Conservation (phyloP, 23 red algal genomes). For the Cyanidiococcus yangmingshanensis region DNA sequence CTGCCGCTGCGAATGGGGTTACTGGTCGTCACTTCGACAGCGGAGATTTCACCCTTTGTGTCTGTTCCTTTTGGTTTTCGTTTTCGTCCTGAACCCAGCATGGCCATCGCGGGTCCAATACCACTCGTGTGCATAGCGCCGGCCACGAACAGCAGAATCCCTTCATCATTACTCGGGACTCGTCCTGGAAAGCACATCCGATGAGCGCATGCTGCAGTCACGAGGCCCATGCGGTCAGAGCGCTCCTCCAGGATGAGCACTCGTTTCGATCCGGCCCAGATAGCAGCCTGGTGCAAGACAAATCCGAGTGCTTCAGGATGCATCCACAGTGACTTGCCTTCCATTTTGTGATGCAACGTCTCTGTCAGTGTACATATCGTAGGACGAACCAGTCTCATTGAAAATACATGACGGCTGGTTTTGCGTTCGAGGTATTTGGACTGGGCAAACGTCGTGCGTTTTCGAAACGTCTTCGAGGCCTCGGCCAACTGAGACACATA, state of each 20-base stretch:
- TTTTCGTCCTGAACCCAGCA: too few species aligned
- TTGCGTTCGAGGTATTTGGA: conserved; percentile 5
- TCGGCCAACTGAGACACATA: too few species aligned
- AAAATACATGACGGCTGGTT: background rate
- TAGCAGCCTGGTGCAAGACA: background rate
- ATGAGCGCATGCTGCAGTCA: background rate
- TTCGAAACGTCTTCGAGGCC: background rate
- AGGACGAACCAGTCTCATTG: background rate
- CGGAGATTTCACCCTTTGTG: too few species aligned
- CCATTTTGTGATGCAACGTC: background rate
- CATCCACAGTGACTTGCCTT: background rate
- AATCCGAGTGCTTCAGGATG: background rate
- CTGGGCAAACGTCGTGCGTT: background rate
- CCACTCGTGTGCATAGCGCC: too few species aligned
- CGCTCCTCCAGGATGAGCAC: conserved; percentile 3
- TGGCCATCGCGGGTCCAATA: too few species aligned
- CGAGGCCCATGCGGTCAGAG: background rate
- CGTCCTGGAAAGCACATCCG: conserved; percentile 2
- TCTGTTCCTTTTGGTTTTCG: too few species aligned
- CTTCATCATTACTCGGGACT: background rate
- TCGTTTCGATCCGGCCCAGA: conserved; percentile 2
- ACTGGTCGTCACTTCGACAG: too few species aligned
- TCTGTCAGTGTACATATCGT: background rate
- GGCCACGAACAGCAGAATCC: background rate
- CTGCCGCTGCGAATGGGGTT: too few species aligned